Evolutionary conservation across 1,139 yeast species (phyloP).

Genomic region (Chernovozyma aurita): DNA sequence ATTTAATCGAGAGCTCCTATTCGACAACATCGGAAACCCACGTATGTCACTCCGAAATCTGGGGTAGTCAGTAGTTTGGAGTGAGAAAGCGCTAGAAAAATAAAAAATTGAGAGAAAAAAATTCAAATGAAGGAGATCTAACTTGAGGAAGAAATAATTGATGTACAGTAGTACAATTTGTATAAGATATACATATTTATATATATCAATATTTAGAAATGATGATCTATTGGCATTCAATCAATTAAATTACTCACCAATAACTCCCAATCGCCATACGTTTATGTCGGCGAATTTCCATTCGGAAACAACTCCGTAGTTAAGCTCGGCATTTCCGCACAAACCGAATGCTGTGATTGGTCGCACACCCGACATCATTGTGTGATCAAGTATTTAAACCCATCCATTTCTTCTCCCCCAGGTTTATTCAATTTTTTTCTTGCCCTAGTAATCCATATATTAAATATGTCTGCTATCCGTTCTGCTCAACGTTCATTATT

Average conservation of each 20-base stretch:
- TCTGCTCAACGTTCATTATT: constrained; percentile 34
- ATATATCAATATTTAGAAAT: no score
- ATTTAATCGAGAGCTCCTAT: background rate
- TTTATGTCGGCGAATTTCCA: no score
- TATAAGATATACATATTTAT: no score
- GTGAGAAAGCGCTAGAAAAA: background rate
- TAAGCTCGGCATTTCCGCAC: constrained; percentile 2
- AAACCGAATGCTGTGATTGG: constrained; percentile 6
- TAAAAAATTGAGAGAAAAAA: background rate
- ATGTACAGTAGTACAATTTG: no score
- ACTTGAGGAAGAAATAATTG: no score
- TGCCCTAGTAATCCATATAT: constrained; percentile 6
- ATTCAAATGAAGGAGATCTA: no score
- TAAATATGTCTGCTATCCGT: constrained; percentile 35
- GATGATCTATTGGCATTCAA: no score
- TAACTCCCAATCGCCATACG: no score
- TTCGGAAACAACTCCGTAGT: constrained; percentile 1
- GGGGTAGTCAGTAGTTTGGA: constrained; percentile 11
- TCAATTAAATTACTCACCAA: no score
- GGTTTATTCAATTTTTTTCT: constrained; percentile 10
- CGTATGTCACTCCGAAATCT: constrained; percentile 8
- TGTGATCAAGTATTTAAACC: constrained; percentile 5
- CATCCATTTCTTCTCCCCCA: constrained; percentile 5
- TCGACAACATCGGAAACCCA: constrained; percentile 2
- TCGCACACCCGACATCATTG: constrained; percentile 4